Evolutionary conservation across 305 asterid genomes (phyloP).

Genomic region (Fraxinus greggii): DNA sequence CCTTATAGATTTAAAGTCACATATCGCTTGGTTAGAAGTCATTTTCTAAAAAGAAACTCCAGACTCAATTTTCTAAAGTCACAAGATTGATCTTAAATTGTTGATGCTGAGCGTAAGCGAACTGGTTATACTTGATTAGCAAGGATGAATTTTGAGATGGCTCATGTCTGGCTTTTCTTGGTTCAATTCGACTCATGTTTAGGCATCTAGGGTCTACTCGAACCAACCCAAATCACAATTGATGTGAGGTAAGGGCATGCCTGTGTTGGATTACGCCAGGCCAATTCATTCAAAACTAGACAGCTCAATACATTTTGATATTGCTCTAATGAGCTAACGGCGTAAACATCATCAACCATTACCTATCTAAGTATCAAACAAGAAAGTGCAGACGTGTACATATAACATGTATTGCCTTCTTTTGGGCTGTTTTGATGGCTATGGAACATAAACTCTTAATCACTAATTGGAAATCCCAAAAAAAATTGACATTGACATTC

Average conservation of each 20-base stretch:
- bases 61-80: no score
- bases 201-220: background rate
- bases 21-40: no score
- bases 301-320: no score
- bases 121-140: background rate
- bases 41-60: no score
- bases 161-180: background rate
- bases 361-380: background rate
- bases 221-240: background rate
- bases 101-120: no score
- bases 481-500: background rate
- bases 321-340: no score
- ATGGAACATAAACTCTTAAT: background rate
- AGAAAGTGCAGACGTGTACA: background rate
- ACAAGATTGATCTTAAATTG: no score
- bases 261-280: background rate
- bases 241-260: background rate
- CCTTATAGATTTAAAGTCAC: no score
- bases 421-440: slow-evolving; percentile 1
- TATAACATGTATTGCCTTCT: background rate
- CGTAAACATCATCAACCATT: background rate
- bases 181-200: background rate
- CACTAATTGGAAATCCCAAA: background rate
- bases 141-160: background rate
- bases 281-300: no score